These are phyloP conservation scores for Coemansia sp. DNA, from an alignment of 192 early-diverging fungal genomes.

Conservation along the genomic window DNA sequence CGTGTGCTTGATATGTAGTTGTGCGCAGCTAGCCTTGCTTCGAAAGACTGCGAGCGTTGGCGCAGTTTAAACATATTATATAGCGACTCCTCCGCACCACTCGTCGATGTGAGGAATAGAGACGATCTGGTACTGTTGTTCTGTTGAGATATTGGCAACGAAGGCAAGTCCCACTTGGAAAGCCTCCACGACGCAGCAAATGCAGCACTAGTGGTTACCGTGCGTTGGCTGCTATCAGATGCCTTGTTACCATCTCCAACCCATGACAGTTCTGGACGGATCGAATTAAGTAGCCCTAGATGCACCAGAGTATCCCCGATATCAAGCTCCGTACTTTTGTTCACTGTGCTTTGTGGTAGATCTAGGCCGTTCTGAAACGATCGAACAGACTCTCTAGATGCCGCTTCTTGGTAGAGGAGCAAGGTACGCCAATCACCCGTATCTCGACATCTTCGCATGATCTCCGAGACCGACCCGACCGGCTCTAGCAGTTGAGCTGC, in stretches of 20 bases:
- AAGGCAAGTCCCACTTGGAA: constrained; percentile 45
- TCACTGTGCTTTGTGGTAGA: not conserved
- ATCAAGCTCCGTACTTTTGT: constrained; percentile 15
- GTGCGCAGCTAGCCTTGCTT: constrained; percentile 14
- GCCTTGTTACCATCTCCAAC: not conserved
- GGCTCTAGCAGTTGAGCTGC: constrained; percentile 38
- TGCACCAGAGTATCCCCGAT: constrained; percentile 47
- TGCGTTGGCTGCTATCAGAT: not conserved
- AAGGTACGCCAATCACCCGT: constrained; percentile 46
- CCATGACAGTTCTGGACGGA: constrained; percentile 14
- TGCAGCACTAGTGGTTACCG: constrained; percentile 10
- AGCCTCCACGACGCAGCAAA: constrained; percentile 51
- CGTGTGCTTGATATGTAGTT: constrained; percentile 22
- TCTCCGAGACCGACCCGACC: constrained; percentile 22
- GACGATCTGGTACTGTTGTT: not conserved
- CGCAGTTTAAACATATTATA: constrained; percentile 44
- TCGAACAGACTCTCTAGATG: not conserved
- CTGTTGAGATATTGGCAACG: constrained; percentile 15
- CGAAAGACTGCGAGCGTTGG: constrained; percentile 19
- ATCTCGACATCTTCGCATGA: constrained; percentile 41
- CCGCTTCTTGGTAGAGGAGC: constrained; percentile 47
- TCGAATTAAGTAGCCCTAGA: constrained; percentile 38
- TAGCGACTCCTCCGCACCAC: constrained; percentile 30
- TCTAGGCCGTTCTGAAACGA: not conserved
- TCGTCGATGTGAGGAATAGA: constrained; percentile 10